phyloP scores from a whole-genome alignment of 371 early-diverging fungal genomes.

The Mucor irregularis region DNA sequence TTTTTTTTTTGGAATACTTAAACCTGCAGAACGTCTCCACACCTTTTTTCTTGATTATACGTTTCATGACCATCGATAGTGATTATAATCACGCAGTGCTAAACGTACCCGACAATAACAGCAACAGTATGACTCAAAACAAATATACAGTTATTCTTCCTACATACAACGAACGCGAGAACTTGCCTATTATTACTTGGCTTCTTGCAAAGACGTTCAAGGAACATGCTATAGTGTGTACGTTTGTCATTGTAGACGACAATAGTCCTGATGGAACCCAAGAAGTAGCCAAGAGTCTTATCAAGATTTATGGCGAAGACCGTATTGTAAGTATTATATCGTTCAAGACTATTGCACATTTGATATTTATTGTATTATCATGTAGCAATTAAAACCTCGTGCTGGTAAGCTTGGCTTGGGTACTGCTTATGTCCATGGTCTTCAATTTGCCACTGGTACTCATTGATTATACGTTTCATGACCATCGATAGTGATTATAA shows the following conservation, averaged over 20 bases:
- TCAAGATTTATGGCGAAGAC: constrained; percentile 84
- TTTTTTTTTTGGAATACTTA: too few relatives aligned
- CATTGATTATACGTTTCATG: constrained; percentile 63
- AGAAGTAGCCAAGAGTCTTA: constrained; percentile 89
- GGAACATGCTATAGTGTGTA: constrained; percentile 84
- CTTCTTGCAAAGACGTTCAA: constrained; percentile 86
- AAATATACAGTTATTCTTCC: constrained; percentile 94
- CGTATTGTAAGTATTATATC: constrained; percentile 67
- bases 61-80: constrained; percentile 17
- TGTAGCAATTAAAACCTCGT: constrained; percentile 82
- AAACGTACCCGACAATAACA: constrained; percentile 31
- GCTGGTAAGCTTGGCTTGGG: constrained; percentile 95
- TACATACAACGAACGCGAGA: constrained; percentile 99
- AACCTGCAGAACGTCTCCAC: too few relatives aligned
- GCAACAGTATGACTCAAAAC: constrained; percentile 49
- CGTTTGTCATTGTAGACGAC: constrained; percentile 98
- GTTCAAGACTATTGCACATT: not conserved
- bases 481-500: constrained; percentile 9
- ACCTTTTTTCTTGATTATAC: constrained; percentile 6
- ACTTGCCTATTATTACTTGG: constrained; percentile 94
- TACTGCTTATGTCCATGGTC: constrained; percentile 97
- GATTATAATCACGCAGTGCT: constrained; percentile 39
- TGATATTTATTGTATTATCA: not conserved
- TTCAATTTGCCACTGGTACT: constrained; percentile 92
- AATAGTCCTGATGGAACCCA: constrained; percentile 98